phyloP scores from a whole-genome alignment of 441 rosid species.

The Mallotus repandus region DNA sequence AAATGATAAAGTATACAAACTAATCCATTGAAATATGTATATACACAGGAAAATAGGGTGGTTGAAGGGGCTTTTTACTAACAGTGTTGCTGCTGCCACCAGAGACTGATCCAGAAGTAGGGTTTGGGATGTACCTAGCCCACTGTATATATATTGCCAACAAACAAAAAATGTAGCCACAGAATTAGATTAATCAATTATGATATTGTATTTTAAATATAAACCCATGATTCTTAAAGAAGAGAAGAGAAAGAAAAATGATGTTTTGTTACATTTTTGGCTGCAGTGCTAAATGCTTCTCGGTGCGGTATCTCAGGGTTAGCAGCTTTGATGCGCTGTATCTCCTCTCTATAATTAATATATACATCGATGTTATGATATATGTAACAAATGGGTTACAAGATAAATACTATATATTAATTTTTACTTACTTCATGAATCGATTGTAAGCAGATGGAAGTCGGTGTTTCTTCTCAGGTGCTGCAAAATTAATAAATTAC shows the following conservation, averaged over 20 bases:
- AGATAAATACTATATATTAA: not conserved
- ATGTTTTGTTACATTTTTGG: conserved; percentile 65
- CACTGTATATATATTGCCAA: conserved; percentile 42
- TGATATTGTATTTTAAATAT: too few species aligned
- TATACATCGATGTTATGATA: too few species aligned
- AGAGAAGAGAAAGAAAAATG: not conserved
- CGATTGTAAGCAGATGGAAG: conserved; percentile 99
- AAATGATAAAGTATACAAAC: too few species aligned
- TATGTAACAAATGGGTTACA: not conserved
- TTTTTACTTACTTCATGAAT: conserved; percentile 82
- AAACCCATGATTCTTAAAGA: not conserved
- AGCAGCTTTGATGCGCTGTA: conserved; percentile 92
- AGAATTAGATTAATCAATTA: not conserved
- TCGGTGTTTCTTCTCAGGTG: conserved; percentile 98
- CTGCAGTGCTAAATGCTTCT: conserved; percentile 96
- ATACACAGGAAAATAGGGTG: too few species aligned
- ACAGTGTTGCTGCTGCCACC: conserved; percentile 34
- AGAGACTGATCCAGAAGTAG: conserved; percentile 57
- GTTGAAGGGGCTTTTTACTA: not conserved
- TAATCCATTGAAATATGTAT: too few species aligned
- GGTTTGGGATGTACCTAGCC: conserved; percentile 93
- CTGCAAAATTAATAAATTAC: conserved; percentile 33
- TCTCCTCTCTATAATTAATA: conserved; percentile 71
- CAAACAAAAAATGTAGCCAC: not conserved
- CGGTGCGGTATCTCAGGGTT: conserved; percentile 97